Base-by-base conservation (phyloP, 148 eudicot species). In the Silene latifolia region DNA sequence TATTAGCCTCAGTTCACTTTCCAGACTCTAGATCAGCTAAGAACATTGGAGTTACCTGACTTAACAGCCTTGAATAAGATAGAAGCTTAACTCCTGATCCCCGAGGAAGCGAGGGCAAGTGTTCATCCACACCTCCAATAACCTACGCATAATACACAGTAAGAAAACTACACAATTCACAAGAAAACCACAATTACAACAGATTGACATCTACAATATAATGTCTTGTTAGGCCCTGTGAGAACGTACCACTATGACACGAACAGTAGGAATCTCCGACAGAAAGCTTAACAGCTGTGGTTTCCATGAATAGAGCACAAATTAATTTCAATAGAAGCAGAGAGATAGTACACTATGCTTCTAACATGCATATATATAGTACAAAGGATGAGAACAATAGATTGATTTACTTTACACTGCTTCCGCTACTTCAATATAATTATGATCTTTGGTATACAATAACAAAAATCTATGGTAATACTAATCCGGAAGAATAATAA, bases 21-120 rank as follows among this genome's bases (percentile, higher is more conserved):
- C 25, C 46, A 23, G 65, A 17, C 0, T 60, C 10, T 14, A 57
- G 48, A 35, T 8, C 20, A 56, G 74, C 32, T 42, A 67, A 74
- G 44, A 21, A 48, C 19, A 21, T 67, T 13, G 47, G 59, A 48
- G 58, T 80, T 84, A 93, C 98, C 97, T 91, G 90, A 77, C 80
- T 84, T 69, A 91, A 78, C 67, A 93, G 77, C 77, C 74, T 93
- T 69, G 90, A 78, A 75, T 85, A 91, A 42, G 97, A 91, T 25
- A 91, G 46, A 73, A 93, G 86, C 81, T 91, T 87, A 78, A 89
- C 88, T 69, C 93, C 86, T 21, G 89, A 63, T 62, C 85, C 79
- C 67, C 81, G 80, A 65, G 98, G 93, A 76, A 88, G 90, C 62
- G 98, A 91, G 60, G 98, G 98, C 63, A 93, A 87, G 85, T 86